Percentiles rank a stretch among this genome's conserved stretches.
phyloP scores from a whole-genome alignment of 2,329 filamentous ascomycete species.

The Stagonosporopsis chrysanthemi region DNA sequence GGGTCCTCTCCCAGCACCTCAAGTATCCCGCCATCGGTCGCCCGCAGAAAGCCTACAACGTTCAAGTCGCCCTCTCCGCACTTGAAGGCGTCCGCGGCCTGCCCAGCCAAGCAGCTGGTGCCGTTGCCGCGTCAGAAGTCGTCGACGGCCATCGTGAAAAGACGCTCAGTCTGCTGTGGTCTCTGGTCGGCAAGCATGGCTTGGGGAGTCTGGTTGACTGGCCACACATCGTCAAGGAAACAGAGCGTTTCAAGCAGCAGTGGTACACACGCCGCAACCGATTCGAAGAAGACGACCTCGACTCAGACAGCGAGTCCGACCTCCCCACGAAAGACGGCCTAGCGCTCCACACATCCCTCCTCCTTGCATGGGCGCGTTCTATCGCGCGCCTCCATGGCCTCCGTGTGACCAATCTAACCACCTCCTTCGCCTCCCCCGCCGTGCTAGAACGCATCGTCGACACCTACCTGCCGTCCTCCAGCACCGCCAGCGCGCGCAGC shows the following conservation, averaged over 20 bases:
- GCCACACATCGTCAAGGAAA: slow-evolving; percentile 62
- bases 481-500: slow-evolving; percentile 10
- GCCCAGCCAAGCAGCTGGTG: slow-evolving; percentile 50
- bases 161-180: slow-evolving; percentile 68
- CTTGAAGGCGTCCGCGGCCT: slow-evolving; percentile 56
- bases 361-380: slow-evolving; percentile 64
- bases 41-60: slow-evolving; percentile 66
- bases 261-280: slow-evolving; percentile 43
- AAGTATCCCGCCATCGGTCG: slow-evolving; percentile 65
- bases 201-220: slow-evolving; percentile 63
- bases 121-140: slow-evolving; percentile 64
- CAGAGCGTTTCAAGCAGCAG: slow-evolving; percentile 50
- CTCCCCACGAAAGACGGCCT: slow-evolving; percentile 36
- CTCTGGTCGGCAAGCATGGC: slow-evolving; percentile 65
- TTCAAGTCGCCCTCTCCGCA: slow-evolving; percentile 64
- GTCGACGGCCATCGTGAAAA: slow-evolving; percentile 71
- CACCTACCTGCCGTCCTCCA: slow-evolving; percentile 57
- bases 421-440: slow-evolving; percentile 63
- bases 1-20: slow-evolving; percentile 63
- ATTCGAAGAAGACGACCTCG: slow-evolving; percentile 41
- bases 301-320: slow-evolving; percentile 38
- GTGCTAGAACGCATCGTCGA: slow-evolving; percentile 65
- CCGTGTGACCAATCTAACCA: slow-evolving; percentile 62
- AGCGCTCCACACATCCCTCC: slow-evolving; percentile 51
- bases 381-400: slow-evolving; percentile 58